Evolutionary conservation across 2,329 filamentous ascomycete species (phyloP).

Genomic region (Phaeosphaeriaceae sp.): DNA sequence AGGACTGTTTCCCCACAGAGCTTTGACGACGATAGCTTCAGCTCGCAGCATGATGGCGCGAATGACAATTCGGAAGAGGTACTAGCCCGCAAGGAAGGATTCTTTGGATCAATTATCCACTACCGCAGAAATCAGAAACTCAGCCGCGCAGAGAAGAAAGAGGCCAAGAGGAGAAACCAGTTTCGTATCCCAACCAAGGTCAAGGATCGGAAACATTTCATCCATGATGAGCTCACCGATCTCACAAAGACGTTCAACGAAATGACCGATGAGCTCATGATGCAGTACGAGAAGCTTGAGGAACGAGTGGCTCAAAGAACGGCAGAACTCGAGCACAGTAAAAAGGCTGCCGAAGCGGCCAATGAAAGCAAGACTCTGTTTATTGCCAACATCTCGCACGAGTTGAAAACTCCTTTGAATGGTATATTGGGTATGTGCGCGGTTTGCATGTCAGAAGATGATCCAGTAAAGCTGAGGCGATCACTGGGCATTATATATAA

Average conservation of each 20-base stretch:
- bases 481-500: slow-evolving; percentile 89
- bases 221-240: slow-evolving; percentile 86
- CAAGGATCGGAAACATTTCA: slow-evolving; percentile 72
- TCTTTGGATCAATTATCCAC: slow-evolving; percentile 47
- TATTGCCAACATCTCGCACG: slow-evolving; percentile 88
- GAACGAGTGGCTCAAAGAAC: slow-evolving; percentile 84
- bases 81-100: slow-evolving; percentile 55
- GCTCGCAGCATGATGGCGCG: slow-evolving; percentile 43
- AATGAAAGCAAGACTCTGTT: slow-evolving; percentile 98
- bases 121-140: slow-evolving; percentile 42
- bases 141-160: slow-evolving; percentile 44
- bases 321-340: slow-evolving; percentile 83
- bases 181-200: slow-evolving; percentile 90
- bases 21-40: slow-evolving; percentile 54
- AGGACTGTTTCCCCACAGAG: slow-evolving; percentile 73
- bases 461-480: slow-evolving; percentile 76
- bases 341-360: slow-evolving; percentile 90
- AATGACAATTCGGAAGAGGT: slow-evolving; percentile 57
- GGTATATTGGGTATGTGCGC: slow-evolving; percentile 95
- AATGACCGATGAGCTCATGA: slow-evolving; percentile 88
- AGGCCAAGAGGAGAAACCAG: slow-evolving; percentile 55
- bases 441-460: slow-evolving; percentile 90
- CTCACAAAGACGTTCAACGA: slow-evolving; percentile 86
- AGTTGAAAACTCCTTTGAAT: slow-evolving; percentile 93
- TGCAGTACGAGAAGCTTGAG: slow-evolving; percentile 84